Conservation (phyloP, 495 filamentous ascomycete species). For the Pseudoneurospora amorphoporcata region DNA sequence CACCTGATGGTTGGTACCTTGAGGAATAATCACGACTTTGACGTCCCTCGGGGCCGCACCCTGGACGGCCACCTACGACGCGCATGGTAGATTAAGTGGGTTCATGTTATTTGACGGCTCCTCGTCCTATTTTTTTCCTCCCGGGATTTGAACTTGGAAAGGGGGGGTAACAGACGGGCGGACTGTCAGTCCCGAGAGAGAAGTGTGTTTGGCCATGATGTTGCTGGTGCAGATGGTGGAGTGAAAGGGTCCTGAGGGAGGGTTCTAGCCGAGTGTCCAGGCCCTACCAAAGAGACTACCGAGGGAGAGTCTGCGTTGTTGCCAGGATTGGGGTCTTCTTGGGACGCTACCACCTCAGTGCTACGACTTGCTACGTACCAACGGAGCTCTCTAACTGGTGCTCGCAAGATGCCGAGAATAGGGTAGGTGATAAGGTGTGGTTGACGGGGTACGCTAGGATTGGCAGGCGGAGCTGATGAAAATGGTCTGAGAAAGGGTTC, state of each 20-base stretch:
- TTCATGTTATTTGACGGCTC: neutral
- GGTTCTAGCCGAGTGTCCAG: neutral
- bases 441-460: constrained; percentile 1
- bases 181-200: neutral
- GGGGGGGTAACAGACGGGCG: neutral
- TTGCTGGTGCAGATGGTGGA: neutral
- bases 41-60: neutral
- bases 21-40: neutral
- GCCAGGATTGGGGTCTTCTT: neutral
- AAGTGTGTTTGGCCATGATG: neutral
- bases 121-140: neutral
- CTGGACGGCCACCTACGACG: neutral
- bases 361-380: neutral
- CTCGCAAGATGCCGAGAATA: neutral
- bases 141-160: neutral
- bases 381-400: neutral
- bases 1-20: neutral
- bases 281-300: neutral
- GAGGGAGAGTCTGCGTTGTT: neutral
- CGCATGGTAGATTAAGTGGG: neutral
- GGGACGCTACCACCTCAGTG: neutral
- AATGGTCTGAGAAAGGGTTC: constrained; percentile 24
- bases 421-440: constrained; percentile 15
- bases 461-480: constrained; percentile 19
- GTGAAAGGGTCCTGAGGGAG: neutral